Evolutionary conservation across 306 rosid genomes (phyloP).

Genomic region (Gleditsia sinensis): DNA sequence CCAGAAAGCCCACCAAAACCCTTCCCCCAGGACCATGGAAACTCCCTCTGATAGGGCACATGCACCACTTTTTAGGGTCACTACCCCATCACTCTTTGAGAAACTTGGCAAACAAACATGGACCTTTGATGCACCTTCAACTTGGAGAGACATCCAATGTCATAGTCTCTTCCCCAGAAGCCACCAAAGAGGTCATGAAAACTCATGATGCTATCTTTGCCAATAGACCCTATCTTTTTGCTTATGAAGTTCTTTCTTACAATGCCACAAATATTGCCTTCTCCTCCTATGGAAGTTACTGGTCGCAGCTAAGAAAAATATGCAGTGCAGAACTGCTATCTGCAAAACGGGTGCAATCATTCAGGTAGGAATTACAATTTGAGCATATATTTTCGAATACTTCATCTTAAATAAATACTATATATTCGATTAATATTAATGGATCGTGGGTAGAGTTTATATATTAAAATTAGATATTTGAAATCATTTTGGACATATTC

Average conservation of each 20-base stretch:
- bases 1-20: background rate
- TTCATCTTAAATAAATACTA: too few species aligned
- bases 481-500: too few species aligned
- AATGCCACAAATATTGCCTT: background rate
- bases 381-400: too few species aligned
- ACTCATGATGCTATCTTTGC: slow-evolving; percentile 32
- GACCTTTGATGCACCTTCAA: slow-evolving; percentile 24
- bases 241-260: background rate
- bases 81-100: slow-evolving; percentile 14
- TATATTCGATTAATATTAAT: too few species aligned
- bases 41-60: slow-evolving; percentile 30
- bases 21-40: slow-evolving; percentile 35
- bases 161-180: slow-evolving; percentile 28
- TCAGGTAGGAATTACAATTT: too few species aligned
- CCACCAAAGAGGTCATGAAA: slow-evolving; percentile 35
- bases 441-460: too few species aligned
- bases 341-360: background rate
- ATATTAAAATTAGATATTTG: too few species aligned
- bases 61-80: slow-evolving; percentile 21
- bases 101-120: slow-evolving; percentile 32
- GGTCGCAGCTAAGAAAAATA: background rate
- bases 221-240: slow-evolving; percentile 12
- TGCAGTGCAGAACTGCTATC: background rate
- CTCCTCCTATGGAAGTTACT: background rate
- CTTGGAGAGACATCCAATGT: slow-evolving; percentile 23